Base-by-base conservation (phyloP, 2,329 filamentous ascomycete genomes). In the Fusarium praegraminearum region DNA sequence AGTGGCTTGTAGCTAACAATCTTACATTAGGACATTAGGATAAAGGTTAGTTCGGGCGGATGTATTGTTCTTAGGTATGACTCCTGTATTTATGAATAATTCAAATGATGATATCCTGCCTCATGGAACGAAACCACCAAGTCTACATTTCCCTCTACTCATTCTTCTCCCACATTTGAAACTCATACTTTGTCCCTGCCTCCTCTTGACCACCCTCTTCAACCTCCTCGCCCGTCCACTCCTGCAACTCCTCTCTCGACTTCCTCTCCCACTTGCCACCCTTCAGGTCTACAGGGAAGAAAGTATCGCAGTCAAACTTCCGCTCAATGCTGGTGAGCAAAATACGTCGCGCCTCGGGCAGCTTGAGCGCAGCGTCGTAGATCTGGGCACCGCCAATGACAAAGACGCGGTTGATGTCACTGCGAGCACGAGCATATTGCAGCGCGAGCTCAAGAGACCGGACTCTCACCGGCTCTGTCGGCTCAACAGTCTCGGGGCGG, bases 361-460 rank as follows among this genome's bases (percentile, higher is more conserved):
- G 74, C 71, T 81, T 77, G 76, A 98, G 82, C 16, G 93, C 90
- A 24, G 90, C 86, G 40, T 83, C 83, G 80, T 98, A 99, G 70
- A 98, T 90, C 81, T 94, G 91, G 58, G 89, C 92, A 7, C 96
- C 96, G 26, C 96, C 96, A 74, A 99, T 98, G 44, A 98, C 87
- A 79, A 94, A 98, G 5, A 93, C 85, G 72, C 87, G 86, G 11
- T 85, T 86, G 35, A 90, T 73, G 43, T 69, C 71, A 54, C 78
- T 76, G 49, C 85, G 76, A 30, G 72, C 75, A 38, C 74, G 70
- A n/a, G 86, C 80, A 57, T 83, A 83, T 49, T 76, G 74, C 43
- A 93, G 71, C 5, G 90, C 90, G 51, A 83, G 80, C 57, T 88
- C 85, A 6, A 93, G 78, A 13, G 89, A 89, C 2, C 80, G 76